phyloP scores from a whole-genome alignment of 1,139 yeast species.

The Blastobotrys buckinghamii region DNA sequence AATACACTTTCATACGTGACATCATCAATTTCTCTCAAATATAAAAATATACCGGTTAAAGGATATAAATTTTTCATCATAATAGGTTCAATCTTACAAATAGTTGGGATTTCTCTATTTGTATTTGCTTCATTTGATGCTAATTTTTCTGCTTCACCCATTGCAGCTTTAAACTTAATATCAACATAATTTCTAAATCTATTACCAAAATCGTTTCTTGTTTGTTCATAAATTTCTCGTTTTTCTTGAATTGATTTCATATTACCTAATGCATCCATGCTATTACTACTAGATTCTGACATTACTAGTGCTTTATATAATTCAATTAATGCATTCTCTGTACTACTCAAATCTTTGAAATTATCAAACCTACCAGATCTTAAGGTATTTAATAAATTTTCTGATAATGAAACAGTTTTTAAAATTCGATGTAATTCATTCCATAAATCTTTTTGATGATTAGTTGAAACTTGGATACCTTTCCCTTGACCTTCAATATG shows the following conservation, averaged over 20 bases:
- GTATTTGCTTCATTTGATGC: background rate
- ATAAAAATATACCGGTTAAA: conserved; percentile 58
- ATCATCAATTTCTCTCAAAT: conserved; percentile 51
- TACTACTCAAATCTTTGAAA: conserved; percentile 38
- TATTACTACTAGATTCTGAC: conserved; percentile 25
- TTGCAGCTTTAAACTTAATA: conserved; percentile 37
- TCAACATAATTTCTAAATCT: conserved; percentile 46
- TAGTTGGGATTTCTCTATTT: conserved; percentile 17
- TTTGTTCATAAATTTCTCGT: conserved; percentile 53
- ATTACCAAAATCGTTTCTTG: conserved; percentile 47
- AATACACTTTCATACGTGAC: conserved; percentile 39
- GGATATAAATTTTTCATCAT: conserved; percentile 36
- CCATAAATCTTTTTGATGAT: conserved; percentile 70
- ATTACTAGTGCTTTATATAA: conserved; percentile 50
- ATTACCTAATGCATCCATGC: conserved; percentile 49
- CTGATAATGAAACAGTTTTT: conserved; percentile 61
- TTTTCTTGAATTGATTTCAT: conserved; percentile 75
- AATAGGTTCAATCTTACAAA: conserved; percentile 18
- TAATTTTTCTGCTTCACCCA: conserved; percentile 18
- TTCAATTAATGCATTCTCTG: conserved; percentile 56
- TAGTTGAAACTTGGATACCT: conserved; percentile 79
- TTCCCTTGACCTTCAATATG: conserved; percentile 70
- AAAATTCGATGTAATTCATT: conserved; percentile 63
- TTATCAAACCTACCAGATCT: conserved; percentile 47
- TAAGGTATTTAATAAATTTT: conserved; percentile 47